Evolutionary conservation across 1,284 basidiomycete genomes (phyloP), one percentile per base, ranked within the genome.

Genomic region (Pisolithus thermaeus): DNA sequence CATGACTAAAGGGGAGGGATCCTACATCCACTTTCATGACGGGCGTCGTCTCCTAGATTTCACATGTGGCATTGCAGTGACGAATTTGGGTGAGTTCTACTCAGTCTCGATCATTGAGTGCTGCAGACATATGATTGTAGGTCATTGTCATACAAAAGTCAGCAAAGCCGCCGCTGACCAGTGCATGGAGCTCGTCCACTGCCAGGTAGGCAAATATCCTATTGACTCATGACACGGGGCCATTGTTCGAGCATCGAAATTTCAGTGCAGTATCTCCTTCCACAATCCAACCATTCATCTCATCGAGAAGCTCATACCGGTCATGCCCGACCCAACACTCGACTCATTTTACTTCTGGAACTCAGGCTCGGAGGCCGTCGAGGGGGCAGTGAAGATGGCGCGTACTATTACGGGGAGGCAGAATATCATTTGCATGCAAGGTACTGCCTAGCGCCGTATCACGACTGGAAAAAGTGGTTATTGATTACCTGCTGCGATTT

Each of bases 261-360:
- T n/a, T n/a, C 44, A 92, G 87, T 88, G 86, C 65, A 86, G 84
- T 71, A 87, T 92, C 58, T 85, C 81, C 4, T 86, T 86, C 70
- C 82, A 88, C 57, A 79, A 76, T 54, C 87, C 87, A 0, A 90
- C 92, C 67, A 75, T 92, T 20, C 73, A 81, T 47, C 82, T 93
- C 57, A 85, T 92, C 58, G 78, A 91, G 64, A 79, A 77, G 54
- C 76, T 93, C 7, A 69, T 91, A n/a, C 87, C 90, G 1, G 71
- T 88, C 56, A 89, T 93, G 82, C 92, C 94, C 1, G 75, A 96
- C 69, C 76, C 83, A 0, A 93, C 92, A 3, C 78, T 97, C 41
- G 89, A 95, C 70, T 91, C 91, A 18, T 95, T 97, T 78, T 96
- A 92, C 78, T 90, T 95, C 70, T 92, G 90, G 89, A 97, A 94